Conservation (phyloP, 208 protist genomes). For the Acanthamoeba royreba region DNA sequence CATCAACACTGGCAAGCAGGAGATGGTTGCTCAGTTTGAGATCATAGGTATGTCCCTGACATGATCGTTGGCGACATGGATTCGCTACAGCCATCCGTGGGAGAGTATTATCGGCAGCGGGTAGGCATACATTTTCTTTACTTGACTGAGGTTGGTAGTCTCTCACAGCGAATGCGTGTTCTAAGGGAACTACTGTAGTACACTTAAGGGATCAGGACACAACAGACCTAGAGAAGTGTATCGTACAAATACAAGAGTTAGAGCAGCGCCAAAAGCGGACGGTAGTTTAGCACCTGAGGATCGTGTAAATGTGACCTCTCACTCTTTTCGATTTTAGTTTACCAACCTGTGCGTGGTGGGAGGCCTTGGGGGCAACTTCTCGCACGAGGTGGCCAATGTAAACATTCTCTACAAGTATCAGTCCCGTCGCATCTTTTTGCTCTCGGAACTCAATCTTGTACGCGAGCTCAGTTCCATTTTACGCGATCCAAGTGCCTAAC, state of each 20-base stretch:
- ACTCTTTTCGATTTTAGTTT: background rate
- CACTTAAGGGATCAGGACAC: background rate
- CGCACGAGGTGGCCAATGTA: constrained; percentile 23
- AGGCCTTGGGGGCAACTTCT: constrained; percentile 24
- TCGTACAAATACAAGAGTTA: background rate
- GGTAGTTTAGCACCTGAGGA: background rate
- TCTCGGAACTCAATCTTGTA: background rate
- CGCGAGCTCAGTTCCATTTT: background rate
- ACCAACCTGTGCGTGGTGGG: constrained; percentile 16
- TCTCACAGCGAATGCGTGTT: background rate
- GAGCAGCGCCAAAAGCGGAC: background rate
- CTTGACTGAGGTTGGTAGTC: background rate
- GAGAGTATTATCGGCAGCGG: background rate
- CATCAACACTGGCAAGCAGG: background rate
- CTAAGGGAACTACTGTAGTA: background rate
- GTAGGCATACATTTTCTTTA: background rate
- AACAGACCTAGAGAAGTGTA: constrained; percentile 23
- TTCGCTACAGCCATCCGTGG: background rate
- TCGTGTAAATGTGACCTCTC: too few relatives aligned
- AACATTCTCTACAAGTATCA: constrained; percentile 30
- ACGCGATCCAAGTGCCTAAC: background rate
- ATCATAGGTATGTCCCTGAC: constrained; percentile 1
- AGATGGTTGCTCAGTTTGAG: too few relatives aligned
- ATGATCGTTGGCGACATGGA: constrained; percentile 14
- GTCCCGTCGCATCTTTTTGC: background rate